phyloP scores from a whole-genome alignment of 1,284 basidiomycete species.

The Tilletia indica region DNA sequence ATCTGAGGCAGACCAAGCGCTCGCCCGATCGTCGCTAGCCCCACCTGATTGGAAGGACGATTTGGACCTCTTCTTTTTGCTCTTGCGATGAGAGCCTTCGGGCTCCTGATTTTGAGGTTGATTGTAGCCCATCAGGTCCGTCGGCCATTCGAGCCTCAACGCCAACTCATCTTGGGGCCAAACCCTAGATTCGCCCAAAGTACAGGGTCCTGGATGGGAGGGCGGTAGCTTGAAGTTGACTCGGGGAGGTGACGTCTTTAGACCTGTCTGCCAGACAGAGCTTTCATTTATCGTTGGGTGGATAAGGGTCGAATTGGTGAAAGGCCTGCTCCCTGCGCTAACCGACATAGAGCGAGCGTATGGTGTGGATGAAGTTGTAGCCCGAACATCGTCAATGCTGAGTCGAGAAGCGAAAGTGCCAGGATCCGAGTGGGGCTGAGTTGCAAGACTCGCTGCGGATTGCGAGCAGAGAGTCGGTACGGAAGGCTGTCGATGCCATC shows the following conservation, averaged over 20 bases:
- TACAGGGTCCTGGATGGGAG: not conserved
- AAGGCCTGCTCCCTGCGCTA: not conserved
- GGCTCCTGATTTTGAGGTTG: not conserved
- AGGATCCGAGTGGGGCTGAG: not conserved
- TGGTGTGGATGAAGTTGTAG: no score
- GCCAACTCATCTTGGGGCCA: not conserved
- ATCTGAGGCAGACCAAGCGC: no score
- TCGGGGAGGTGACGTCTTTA: not conserved
- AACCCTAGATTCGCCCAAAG: not conserved
- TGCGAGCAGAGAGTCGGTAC: no score
- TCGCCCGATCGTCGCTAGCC: no score
- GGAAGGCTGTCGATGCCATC: no score
- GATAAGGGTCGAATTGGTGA: constrained; percentile 14
- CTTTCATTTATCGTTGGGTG: not conserved
- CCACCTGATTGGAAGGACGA: no score
- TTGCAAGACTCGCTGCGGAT: no score
- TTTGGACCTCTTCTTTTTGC: no score
- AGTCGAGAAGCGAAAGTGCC: not conserved
- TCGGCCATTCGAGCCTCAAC: constrained; percentile 1
- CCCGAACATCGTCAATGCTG: no score
- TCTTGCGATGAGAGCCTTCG: no score
- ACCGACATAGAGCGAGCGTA: no score
- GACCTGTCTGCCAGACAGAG: not conserved
- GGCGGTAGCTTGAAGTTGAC: not conserved
- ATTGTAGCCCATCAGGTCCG: not conserved